Evolutionary conservation across 2,329 filamentous ascomycete species (phyloP), one percentile per base, ranked within the genome.

Genomic region (Orbilia javanica): DNA sequence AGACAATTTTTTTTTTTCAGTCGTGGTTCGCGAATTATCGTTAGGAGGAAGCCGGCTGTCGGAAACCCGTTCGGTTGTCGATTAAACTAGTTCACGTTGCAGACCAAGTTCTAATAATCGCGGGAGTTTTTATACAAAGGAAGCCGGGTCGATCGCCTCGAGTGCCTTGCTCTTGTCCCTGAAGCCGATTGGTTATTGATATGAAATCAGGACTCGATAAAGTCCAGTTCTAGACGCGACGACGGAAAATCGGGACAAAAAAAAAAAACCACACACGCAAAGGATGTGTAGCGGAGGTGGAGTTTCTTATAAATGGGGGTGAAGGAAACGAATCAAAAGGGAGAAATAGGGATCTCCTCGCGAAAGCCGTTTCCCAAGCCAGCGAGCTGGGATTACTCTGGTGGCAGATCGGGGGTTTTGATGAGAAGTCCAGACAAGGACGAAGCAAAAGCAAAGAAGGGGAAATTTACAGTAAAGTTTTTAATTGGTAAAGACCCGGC

Each of bases 391-490:
- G 67, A 71, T 78, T 72, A 44, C 34, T 68, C 64, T 62, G 67
- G 74, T 78, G 74, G 62, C 74, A 78, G 74, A 78, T 78, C 74
- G 74, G 74, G 74, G 74, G 74, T 78, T 78, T 72, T 78, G 74
- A 72, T 72, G 72, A 67, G 53, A 50, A 74, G 50, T 11, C 34
- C 48, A 74, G 64, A 67, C 52, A 72, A 65, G 52, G 44, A 72
- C 68, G 18, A 57, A 67, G 64, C 29, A 79, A 75, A 46, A 74
- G 74, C 71, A 76, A 73, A 70, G 72, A 76, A 57, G 42, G 70
- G 63, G 62, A 79, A 80, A 71, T 46, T 70, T 64, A 55, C 67
- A 71, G 53, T 63, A 63, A 55, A 79, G 27, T 42, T 79, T 44
- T 62, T 48, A 64, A 68, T 79, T 79, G 70, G 68, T 65, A 65